phyloP scores from a whole-genome alignment of 225 moss, liverwort and hornwort species.

The Anthoceros angustus region DNA sequence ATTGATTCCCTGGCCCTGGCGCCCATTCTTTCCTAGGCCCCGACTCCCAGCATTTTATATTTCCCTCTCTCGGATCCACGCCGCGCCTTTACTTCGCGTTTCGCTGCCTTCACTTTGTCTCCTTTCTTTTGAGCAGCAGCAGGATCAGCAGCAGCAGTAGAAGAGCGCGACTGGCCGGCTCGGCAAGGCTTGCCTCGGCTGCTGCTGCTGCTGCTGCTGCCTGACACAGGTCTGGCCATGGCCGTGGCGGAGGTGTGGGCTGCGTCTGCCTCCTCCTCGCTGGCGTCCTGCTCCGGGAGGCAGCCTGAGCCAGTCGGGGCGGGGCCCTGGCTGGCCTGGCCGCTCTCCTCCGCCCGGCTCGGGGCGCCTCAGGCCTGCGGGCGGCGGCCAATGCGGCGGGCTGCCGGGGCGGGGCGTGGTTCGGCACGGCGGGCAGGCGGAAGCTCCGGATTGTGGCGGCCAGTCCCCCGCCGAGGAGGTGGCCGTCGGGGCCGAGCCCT shows the following conservation, averaged over 20 bases:
- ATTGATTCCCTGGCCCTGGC: no score
- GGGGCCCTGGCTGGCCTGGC: neutral
- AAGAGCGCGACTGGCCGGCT: no score
- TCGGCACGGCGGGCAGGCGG: neutral
- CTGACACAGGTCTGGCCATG: neutral
- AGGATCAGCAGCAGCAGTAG: no score
- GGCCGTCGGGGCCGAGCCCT: slow-evolving; percentile 36
- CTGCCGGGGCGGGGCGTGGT: neutral
- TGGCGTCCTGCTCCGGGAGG: neutral
- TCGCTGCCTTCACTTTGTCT: no score
- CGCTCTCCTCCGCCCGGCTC: no score
- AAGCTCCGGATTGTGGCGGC: slow-evolving; percentile 37
- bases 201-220: neutral
- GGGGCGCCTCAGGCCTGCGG: neutral
- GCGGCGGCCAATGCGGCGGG: neutral
- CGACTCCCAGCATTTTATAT: no score
- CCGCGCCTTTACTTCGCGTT: no score
- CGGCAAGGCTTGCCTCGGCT: neutral
- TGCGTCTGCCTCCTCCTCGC: neutral
- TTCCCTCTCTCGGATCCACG: no score
- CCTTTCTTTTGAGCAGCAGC: no score
- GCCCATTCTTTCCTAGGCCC: no score
- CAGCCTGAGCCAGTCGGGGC: neutral
- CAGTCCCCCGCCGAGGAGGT: slow-evolving; percentile 57
- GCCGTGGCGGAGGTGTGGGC: neutral